phyloP scores from a whole-genome alignment of 2,329 filamentous ascomycete genomes.

The Sclerotinia subarctica region DNA sequence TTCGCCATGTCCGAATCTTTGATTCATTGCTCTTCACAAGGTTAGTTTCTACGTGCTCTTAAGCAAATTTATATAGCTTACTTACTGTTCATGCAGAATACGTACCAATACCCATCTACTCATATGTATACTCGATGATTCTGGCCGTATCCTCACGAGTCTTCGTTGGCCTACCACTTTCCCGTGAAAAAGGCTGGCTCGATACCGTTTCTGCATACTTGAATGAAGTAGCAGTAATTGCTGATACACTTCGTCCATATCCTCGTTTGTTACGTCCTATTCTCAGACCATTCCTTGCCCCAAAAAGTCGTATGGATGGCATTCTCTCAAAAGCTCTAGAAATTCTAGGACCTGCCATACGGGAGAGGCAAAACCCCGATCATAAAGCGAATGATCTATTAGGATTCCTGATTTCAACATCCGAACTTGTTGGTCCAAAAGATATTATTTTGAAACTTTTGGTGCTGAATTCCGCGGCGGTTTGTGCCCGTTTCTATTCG shows the following conservation, averaged over 20 bases:
- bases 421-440: not conserved
- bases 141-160: conserved; percentile 22
- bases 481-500: not conserved
- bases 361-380: not conserved
- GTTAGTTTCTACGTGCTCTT: not conserved
- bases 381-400: conserved; percentile 5
- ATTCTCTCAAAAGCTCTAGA: conserved; percentile 2
- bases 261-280: not conserved
- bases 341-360: conserved; percentile 2
- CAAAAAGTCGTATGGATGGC: conserved; percentile 12
- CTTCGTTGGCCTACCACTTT: conserved; percentile 32
- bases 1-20: not conserved
- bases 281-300: not conserved
- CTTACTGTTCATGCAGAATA: not conserved
- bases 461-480: not conserved
- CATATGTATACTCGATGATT: not conserved
- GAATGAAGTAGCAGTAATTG: not conserved
- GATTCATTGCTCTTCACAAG: not conserved
- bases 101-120: not conserved
- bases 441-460: conserved; percentile 8
- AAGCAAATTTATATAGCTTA: not conserved
- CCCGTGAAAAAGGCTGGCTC: conserved; percentile 32
- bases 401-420: not conserved
- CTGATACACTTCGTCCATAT: not conserved
- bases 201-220: conserved; percentile 11